Evolutionary conservation across 2,329 filamentous ascomycete species (phyloP), one percentile per base, ranked within the genome.

Genomic region (Aspergillus quadricinctus): DNA sequence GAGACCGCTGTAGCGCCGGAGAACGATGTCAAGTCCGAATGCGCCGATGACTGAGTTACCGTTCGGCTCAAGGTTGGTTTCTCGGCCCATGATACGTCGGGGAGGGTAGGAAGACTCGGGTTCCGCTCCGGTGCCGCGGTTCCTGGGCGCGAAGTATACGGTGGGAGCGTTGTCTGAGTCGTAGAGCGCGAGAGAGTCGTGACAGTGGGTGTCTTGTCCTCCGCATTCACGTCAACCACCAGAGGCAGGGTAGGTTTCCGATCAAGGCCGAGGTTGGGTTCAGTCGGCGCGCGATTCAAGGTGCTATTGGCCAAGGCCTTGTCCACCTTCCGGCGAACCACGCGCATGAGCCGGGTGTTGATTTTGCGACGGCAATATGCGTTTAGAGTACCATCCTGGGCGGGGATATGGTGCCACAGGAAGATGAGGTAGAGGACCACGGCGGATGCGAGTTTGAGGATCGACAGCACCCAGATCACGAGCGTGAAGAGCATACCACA

Each of bases 351-450:
- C 63, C 92, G 82, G 66, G 85, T 87, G 75, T 96, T 95, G 71
- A 96, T 88, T 78, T 97, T 97, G 48, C 92, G 88, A 59, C 90
- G 88, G 71, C 94, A 97, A 76, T 96, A 99, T 27, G 87, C 86
- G 4, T 85, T 85, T 29, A 99, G 80, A 7, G 89, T 87, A 5
- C 91, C 90, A 67, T 97, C 92, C 10, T 85, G 80, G 37, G 83
- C 83, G 1, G 92, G 92, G 59, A 99, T 93, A 75, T 93, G 94
- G 73, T 94, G 89, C 83, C 89, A 96, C 5, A 99, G 81, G 73
- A 96, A 99, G 66, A 90, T 84, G 40, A 96, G 74, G 74, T 96
- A 97, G 58, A 96, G 86, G 1, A 95, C 66, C 23, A 86, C 78
- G 0, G 90, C 91, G 9, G 89, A 69, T n/a, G 93, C 77, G 51